Evolutionary conservation across 2,329 filamentous ascomycete species (phyloP), one percentile per base, ranked within the genome.

Genomic region (Fusarium brevicatenulatum): DNA sequence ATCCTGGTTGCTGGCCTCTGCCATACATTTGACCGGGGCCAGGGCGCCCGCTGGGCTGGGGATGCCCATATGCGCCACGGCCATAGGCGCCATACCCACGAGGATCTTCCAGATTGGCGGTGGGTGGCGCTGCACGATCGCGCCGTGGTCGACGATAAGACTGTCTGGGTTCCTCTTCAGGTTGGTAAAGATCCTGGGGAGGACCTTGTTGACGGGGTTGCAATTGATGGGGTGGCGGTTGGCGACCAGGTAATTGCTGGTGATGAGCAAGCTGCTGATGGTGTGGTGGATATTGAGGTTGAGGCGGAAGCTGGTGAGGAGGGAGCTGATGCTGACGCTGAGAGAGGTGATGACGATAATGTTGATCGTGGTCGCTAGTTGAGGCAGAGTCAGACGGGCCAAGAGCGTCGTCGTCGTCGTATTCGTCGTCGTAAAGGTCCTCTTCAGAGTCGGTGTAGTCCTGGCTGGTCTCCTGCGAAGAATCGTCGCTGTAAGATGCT

Each of bases 101-200:
- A 25, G 85, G 86, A 40, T 88, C 88, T 80, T 92, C 91, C 84
- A 88, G 86, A 80, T 87, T 92, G 84, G 89, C 88, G 62, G 89
- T 85, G 72, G 86, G 47, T 23, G 47, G 66, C 69, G 73, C 75
- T 66, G 66, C 63, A 55, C 70, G 71, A 44, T 74, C 61, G 68
- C 69, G 71, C 66, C 65, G 66, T 52, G 70, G 75, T 75, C 74
- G 66, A 42, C 73, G 75, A 58, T 72, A 75, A 47, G 63, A 47
- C 50, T 70, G 70, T 40, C 60, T 68, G 5, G 70, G 55, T 21
- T 73, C 70, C 47, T 74, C 71, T 60, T 73, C 82, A 58, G 78
- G 75, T n/a, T 56, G 63, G 37, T 73, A 72, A 63, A 57, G 66
- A 59, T 72, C 70, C 66, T 80, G 69, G 82, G 85, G 76, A 81